Base-by-base conservation (phyloP, 2,329 filamentous ascomycete genomes). In the Didymella lethalis region DNA sequence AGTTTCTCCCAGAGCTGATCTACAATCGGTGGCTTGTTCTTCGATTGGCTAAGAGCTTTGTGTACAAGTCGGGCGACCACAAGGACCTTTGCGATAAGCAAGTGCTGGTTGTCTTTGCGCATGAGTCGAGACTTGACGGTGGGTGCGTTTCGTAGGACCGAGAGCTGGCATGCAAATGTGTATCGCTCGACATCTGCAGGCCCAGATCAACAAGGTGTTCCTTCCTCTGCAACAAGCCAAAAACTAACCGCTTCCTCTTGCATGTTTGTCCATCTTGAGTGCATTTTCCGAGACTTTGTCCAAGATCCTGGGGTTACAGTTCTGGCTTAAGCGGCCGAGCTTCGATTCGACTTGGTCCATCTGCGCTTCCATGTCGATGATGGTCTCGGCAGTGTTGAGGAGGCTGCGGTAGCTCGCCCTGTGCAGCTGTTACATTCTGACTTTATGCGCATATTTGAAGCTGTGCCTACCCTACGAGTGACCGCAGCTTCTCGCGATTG, bases 351-450 rank as follows among this genome's bases (percentile, higher is more conserved):
- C 89, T 12, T 82, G 80, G 61, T 89, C 85, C 79, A 95, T 94
- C 73, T 94, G 88, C 38, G 78, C 79, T 66, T 92, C 90, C 92
- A 98, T 97, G 61, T 88, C 85, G 54, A 97, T 90, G 66, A 98
- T 98, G n/a, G 89, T 89, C 78, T 97, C 93, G 54, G 94, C 94
- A 0, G 94, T 97, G 51, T 91, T 91, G 26, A 98, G 87, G 8
- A 98, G 87, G 69, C 95, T 92, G 66, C 94, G 90, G 78, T 98
- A 98, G 71, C 86, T 86, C 67, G 85, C 82, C 20, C 86, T 88
- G 66, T 18, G 40, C 7, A n/a, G 7, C 23, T 23, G 44, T 67
- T 23, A 67, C 57, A 16, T 20, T 14, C 31, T 46, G 7, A 8
- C 48, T 23, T 2, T 31, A n/a, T 20, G 0, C 7, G 7, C 10